Evolutionary conservation across 129 eudicot species (phyloP).

Genomic region (Lonicera japonica): DNA sequence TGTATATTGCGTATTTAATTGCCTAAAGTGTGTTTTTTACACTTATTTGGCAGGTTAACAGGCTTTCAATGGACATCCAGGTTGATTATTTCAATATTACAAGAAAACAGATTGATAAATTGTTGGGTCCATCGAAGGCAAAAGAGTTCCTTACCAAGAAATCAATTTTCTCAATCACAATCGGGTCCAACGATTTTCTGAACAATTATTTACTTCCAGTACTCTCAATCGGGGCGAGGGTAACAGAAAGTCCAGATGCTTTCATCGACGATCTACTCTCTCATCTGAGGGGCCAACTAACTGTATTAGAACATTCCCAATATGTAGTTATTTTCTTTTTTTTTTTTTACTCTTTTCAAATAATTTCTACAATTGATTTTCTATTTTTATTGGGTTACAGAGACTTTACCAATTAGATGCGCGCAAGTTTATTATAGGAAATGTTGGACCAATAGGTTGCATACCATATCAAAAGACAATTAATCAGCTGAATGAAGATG

Average conservation of each 20-base stretch:
- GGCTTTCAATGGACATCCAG: constrained; percentile 90
- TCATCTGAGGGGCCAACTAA: constrained; percentile 66
- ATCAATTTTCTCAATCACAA: constrained; percentile 82
- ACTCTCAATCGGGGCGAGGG: constrained; percentile 70
- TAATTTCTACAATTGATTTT: background rate
- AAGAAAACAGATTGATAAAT: constrained; percentile 62
- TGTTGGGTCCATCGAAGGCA: constrained; percentile 69
- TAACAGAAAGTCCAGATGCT: constrained; percentile 60
- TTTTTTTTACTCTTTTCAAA: background rate
- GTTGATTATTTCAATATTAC: constrained; percentile 91
- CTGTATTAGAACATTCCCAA: constrained; percentile 29
- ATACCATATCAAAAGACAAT: constrained; percentile 95
- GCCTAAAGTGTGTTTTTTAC: background rate
- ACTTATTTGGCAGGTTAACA: constrained; percentile 57
- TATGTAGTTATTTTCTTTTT: background rate
- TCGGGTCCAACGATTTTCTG: constrained; percentile 91
- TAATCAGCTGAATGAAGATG: constrained; percentile 52
- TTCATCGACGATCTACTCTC: constrained; percentile 61
- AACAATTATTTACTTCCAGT: constrained; percentile 90
- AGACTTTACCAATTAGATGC: constrained; percentile 87
- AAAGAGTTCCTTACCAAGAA: constrained; percentile 52
- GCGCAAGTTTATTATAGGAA: constrained; percentile 73
- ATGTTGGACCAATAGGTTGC: constrained; percentile 97
- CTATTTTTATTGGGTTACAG: constrained; percentile 31
- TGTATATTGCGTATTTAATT: too few relatives aligned